These are phyloP conservation scores for Colletotrichum spinosum DNA, from an alignment of 2,329 filamentous ascomycete genomes.

Conservation along the genomic window DNA sequence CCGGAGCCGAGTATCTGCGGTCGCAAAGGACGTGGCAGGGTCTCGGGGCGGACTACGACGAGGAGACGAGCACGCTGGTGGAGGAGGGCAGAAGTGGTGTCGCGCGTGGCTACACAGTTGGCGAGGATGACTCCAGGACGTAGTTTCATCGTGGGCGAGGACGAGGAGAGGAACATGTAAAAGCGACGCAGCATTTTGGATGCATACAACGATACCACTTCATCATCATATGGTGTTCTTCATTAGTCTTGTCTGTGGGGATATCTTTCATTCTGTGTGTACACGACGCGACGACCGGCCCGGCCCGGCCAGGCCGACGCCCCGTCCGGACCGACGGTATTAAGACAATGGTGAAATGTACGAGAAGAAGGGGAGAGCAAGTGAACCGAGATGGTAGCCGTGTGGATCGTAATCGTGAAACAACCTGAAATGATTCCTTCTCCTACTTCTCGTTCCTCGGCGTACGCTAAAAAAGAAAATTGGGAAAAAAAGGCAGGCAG, in stretches of 20 bases:
- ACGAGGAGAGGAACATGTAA: too few species aligned
- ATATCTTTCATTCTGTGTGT: slow-evolving; percentile 3
- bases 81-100: slow-evolving; percentile 89
- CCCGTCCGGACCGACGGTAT: not conserved
- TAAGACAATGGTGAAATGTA: not conserved
- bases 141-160: not conserved
- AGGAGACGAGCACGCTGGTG: slow-evolving; percentile 72
- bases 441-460: too few species aligned
- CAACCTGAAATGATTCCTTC: too few species aligned
- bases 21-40: slow-evolving; percentile 92
- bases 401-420: slow-evolving; percentile 33
- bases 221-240: not conserved
- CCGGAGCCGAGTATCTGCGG: slow-evolving; percentile 87
- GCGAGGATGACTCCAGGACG: slow-evolving; percentile 56
- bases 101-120: slow-evolving; percentile 87
- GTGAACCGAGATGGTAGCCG: slow-evolving; percentile 1
- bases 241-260: not conserved
- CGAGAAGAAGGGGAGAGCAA: slow-evolving; percentile 25
- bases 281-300: slow-evolving; percentile 14
- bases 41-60: slow-evolving; percentile 85
- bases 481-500: too few species aligned
- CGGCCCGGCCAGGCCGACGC: slow-evolving; percentile 17
- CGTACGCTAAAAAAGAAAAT: too few species aligned
- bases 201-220: slow-evolving; percentile 12
- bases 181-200: not conserved